Percentiles rank a stretch among this genome's conserved stretches.
Evolutionary conservation across 179 eudicot genomes (phyloP).

Genomic region (Beta macrorhiza): DNA sequence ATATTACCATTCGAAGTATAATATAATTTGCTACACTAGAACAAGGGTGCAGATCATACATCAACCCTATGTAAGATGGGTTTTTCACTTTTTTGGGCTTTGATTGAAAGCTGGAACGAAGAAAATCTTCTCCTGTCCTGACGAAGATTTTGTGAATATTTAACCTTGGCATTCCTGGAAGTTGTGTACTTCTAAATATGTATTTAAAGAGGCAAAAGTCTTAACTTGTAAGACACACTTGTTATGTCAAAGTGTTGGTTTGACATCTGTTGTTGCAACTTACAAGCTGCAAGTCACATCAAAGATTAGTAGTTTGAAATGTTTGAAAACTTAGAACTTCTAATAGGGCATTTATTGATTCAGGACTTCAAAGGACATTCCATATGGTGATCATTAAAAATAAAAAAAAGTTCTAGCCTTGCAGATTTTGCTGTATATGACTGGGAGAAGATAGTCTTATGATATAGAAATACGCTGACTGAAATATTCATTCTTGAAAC

Average conservation of each 20-base stretch:
- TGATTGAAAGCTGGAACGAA: too few relatives aligned
- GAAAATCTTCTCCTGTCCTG: too few relatives aligned
- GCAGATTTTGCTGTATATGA: background rate
- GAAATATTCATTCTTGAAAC: slow-evolving; percentile 12
- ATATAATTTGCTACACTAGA: background rate
- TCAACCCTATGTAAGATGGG: too few relatives aligned
- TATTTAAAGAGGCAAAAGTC: background rate
- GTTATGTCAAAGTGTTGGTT: background rate
- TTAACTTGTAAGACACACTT: too few relatives aligned
- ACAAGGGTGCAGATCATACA: too few relatives aligned
- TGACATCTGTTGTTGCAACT: background rate
- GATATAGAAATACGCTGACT: slow-evolving; percentile 21
- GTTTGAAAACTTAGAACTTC: background rate
- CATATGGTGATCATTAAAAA: background rate
- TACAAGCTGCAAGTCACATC: background rate
- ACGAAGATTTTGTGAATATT: too few relatives aligned
- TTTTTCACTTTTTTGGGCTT: too few relatives aligned
- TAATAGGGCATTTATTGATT: background rate
- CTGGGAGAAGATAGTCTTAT: background rate
- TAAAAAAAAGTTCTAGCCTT: background rate
- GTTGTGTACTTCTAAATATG: background rate
- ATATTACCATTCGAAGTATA: background rate
- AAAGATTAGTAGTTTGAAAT: background rate
- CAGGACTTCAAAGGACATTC: background rate
- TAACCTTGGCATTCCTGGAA: background rate